phyloP scores from a whole-genome alignment of 1,284 basidiomycete species.

The Cryptococcus jaspeensis region DNA sequence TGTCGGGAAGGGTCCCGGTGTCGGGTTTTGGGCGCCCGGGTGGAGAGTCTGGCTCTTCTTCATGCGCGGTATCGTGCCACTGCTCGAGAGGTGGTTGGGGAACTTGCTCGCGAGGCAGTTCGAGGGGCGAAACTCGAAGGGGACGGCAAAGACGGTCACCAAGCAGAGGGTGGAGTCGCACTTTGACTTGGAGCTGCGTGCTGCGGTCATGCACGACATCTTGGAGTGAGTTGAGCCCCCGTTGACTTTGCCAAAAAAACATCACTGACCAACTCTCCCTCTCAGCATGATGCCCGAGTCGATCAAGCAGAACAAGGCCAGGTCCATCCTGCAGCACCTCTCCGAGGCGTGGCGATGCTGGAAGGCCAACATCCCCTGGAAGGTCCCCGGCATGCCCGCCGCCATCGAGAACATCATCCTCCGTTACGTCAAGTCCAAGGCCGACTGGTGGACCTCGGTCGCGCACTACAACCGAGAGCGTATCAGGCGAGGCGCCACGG shows the following conservation, averaged over 20 bases:
- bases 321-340: constrained; percentile 96
- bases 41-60: constrained; percentile 99
- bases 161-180: constrained; percentile 99
- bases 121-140: constrained; percentile 94
- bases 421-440: constrained; percentile 98
- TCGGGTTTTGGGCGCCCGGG: constrained; percentile 99
- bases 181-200: constrained; percentile 95
- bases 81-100: constrained; percentile 96
- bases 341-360: constrained; percentile 98
- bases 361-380: constrained; percentile 87
- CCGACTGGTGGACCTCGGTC: constrained; percentile 97
- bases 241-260: background rate
- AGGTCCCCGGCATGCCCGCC: constrained; percentile 61
- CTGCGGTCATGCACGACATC: constrained; percentile 99
- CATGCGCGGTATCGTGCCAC: constrained; percentile 96
- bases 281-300: constrained; percentile 88
- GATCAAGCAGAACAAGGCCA: constrained; percentile 98
- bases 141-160: constrained; percentile 91
- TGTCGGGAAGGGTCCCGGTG: constrained; percentile 98
- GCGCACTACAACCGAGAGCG: constrained; percentile 61
- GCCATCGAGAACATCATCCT: constrained; percentile 99
- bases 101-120: constrained; percentile 98
- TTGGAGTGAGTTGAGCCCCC: constrained; percentile 57
- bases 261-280: constrained; percentile 1
- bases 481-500: constrained; percentile 79